A percentile compares a stretch with the other conserved stretches of the same genome.
Conservation (phyloP, 768 basidiomycete species). For the Pleurotus giganteus region DNA sequence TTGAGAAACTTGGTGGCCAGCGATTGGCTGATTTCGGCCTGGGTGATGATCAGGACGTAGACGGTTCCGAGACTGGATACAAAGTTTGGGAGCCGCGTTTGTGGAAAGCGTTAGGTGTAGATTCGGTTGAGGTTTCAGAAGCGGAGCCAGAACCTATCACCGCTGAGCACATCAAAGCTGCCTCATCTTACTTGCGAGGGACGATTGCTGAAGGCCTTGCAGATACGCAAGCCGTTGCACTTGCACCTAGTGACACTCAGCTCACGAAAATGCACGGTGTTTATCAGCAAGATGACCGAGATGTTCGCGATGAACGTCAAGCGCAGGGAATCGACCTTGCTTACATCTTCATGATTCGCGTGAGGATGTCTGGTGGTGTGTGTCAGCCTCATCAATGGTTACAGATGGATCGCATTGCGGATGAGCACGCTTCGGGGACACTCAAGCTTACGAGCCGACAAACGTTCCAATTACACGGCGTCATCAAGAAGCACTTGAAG, state of each 20-base stretch:
- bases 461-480: slow-evolving; percentile 99
- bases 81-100: slow-evolving; percentile 88
- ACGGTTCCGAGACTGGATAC: slow-evolving; percentile 95
- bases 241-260: slow-evolving; percentile 88
- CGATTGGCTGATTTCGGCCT: slow-evolving; percentile 76
- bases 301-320: slow-evolving; percentile 95
- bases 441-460: slow-evolving; percentile 97
- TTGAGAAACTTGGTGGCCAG: slow-evolving; percentile 78
- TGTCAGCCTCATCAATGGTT: slow-evolving; percentile 92
- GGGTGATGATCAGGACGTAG: slow-evolving; percentile 96
- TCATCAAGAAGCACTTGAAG: slow-evolving; percentile 96
- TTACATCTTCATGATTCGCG: slow-evolving; percentile 98
- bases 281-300: slow-evolving; percentile 96
- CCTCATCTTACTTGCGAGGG: slow-evolving; percentile 89
- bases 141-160: slow-evolving; percentile 96
- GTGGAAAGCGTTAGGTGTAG: slow-evolving; percentile 95
- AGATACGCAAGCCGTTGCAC: slow-evolving; percentile 82
- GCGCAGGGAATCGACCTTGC: slow-evolving; percentile 93
- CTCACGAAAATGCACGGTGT: slow-evolving; percentile 98
- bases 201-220: slow-evolving; percentile 91
- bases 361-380: slow-evolving; percentile 94
- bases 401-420: slow-evolving; percentile 93
- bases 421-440: slow-evolving; percentile 89
- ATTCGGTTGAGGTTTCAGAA: slow-evolving; percentile 82
- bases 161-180: slow-evolving; percentile 99